Evolutionary conservation across 345 rosid species (phyloP).

Genomic region (Arabidopsis arenosa): DNA sequence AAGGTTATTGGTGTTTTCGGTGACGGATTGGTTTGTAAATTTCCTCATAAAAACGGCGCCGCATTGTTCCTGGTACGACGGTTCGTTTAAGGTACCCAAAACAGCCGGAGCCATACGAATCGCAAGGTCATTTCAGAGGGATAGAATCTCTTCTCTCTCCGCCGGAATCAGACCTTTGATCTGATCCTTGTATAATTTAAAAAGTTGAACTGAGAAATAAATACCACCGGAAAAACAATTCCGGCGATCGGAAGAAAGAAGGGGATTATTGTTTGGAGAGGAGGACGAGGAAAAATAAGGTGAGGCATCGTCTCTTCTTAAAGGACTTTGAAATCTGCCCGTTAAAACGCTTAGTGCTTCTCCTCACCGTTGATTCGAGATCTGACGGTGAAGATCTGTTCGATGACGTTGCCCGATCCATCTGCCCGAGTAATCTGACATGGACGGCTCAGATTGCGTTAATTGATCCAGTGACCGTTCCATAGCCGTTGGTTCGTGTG

Average conservation of each 20-base stretch:
- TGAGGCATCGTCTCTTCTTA: conserved; percentile 44
- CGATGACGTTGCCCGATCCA: conserved; percentile 34
- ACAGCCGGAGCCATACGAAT: conserved; percentile 42
- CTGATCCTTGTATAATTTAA: not conserved
- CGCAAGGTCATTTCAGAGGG: conserved; percentile 33
- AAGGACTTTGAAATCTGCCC: conserved; percentile 43
- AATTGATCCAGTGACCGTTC: conserved; percentile 6
- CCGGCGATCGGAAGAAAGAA: conserved; percentile 42
- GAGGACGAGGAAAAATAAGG: conserved; percentile 37
- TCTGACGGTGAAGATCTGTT: conserved; percentile 40
- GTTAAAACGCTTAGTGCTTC: not conserved
- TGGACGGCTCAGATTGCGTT: conserved; percentile 36
- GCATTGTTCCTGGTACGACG: conserved; percentile 41
- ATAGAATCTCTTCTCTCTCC: not conserved
- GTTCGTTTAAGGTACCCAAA: conserved; percentile 37
- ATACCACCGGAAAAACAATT: conserved; percentile 30
- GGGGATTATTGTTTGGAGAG: conserved; percentile 1
- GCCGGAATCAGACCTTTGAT: conserved; percentile 5
- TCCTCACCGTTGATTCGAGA: conserved; percentile 29
- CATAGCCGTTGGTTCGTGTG: conserved; percentile 32
- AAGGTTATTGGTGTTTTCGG: conserved; percentile 9
- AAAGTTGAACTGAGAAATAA: not conserved
- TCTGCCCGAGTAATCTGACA: conserved; percentile 37
- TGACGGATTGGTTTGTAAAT: conserved; percentile 32
- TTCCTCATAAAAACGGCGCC: conserved; percentile 42